Evolutionary conservation across 2,329 filamentous ascomycete species (phyloP).

Genomic region (Diaporthe citrichinensis): DNA sequence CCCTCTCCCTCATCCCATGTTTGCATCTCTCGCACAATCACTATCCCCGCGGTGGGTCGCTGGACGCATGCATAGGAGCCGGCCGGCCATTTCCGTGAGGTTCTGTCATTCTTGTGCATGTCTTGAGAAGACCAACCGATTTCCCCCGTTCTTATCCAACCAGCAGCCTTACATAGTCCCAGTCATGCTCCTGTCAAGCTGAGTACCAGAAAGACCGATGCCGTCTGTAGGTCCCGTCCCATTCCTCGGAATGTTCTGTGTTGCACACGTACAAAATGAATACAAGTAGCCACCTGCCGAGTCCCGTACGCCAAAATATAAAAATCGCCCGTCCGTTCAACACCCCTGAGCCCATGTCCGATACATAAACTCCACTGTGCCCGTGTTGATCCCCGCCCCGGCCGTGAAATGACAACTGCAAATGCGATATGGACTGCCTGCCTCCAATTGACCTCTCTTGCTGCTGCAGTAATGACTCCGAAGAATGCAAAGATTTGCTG

Average conservation of each 20-base stretch:
- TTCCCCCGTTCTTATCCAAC: background rate
- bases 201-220: background rate
- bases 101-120: slow-evolving; percentile 22
- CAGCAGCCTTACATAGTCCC: slow-evolving; percentile 1
- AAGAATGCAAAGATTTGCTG: slow-evolving; percentile 27
- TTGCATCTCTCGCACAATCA: background rate
- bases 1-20: background rate
- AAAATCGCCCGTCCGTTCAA: slow-evolving; percentile 4
- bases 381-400: slow-evolving; percentile 6
- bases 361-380: slow-evolving; percentile 15
- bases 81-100: slow-evolving; percentile 10
- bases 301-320: slow-evolving; percentile 14
- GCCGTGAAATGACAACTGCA: background rate
- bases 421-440: slow-evolving; percentile 23
- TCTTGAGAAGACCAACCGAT: slow-evolving; percentile 17
- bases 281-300: background rate
- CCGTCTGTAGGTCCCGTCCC: slow-evolving; percentile 11
- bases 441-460: slow-evolving; percentile 18
- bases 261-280: background rate
- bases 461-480: background rate
- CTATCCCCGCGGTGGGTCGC: background rate
- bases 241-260: slow-evolving; percentile 29
- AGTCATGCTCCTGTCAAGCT: slow-evolving; percentile 22
- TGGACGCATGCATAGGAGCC: background rate
- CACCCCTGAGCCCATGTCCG: background rate